phyloP scores from a whole-genome alignment of 2,329 filamentous ascomycete genomes.

The Trichoderma lentiforme region DNA sequence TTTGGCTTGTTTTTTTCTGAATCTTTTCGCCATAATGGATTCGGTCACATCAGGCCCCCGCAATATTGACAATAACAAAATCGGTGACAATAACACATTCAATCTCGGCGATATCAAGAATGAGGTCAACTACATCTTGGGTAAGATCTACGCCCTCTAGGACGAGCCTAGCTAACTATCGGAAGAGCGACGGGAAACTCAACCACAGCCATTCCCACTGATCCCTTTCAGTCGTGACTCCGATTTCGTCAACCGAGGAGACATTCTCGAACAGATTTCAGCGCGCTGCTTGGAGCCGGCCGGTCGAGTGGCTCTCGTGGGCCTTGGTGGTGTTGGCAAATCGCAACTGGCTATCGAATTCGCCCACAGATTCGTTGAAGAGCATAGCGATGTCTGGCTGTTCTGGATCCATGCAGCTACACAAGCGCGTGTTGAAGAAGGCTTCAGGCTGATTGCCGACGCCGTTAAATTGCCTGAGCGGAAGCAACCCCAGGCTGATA shows the following conservation, averaged over 20 bases:
- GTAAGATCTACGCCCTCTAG: too few species aligned
- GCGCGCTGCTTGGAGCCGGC: constrained; percentile 21
- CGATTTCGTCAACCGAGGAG: constrained; percentile 31
- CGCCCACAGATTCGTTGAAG: not conserved
- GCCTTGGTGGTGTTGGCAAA: constrained; percentile 34
- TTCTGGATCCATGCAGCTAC: not conserved
- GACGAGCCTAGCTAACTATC: too few species aligned
- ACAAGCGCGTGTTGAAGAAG: not conserved
- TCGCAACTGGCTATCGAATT: constrained; percentile 7
- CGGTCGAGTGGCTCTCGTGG: constrained; percentile 30
- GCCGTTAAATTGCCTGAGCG: not conserved
- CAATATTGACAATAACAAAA: too few species aligned
- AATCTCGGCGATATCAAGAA: too few species aligned
- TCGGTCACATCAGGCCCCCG: too few species aligned
- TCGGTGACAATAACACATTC: too few species aligned
- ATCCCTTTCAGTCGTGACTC: constrained; percentile 31
- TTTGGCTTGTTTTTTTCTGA: too few species aligned
- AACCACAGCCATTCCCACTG: not conserved
- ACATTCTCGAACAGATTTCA: constrained; percentile 27
- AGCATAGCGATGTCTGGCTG: not conserved
- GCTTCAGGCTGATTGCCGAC: not conserved
- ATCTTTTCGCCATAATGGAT: too few species aligned
- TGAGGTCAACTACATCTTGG: too few species aligned
- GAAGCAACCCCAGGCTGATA: constrained; percentile 19
- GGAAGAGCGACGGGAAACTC: not conserved